Evolutionary conservation across 2,329 filamentous ascomycete genomes (phyloP), one percentile per base, ranked within the genome.

Genomic region (Scedosporium minutisporum): DNA sequence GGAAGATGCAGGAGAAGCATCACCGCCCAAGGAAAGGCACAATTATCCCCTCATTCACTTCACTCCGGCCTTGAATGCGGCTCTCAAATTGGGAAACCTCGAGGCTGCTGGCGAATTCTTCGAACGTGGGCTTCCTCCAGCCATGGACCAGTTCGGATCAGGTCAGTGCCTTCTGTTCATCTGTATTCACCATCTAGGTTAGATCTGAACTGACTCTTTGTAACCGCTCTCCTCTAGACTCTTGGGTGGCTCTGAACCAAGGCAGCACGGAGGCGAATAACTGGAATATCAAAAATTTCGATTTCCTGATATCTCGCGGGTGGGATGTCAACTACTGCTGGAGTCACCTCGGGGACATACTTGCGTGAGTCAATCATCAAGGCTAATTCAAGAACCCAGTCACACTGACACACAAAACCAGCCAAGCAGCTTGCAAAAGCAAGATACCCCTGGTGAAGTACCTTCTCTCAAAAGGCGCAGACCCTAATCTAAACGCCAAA

Each of bases 291-390:
- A 57, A 25, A 29, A 57, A 25, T n/a, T 57, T 23, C 14, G 53
- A 57, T 29, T 57, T 57, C 53, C 21, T 57, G 16, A 12, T 57
- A 16, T 57, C 53, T 4, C 53, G 53, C 12, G 53, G 53, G n/a
- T 57, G 53, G 53, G 53, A 57, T n/a, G 12, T 57, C 53, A 57
- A 57, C 53, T 57, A 57, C 53, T 27, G 23, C 21, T 57, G 53
- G 53, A 21, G 53, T 16, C 25, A 57, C 23, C 53, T 27, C 4
- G 53, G 53, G 33, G 53, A 57, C 53, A 57, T 57, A 57, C 53
- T 57, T 9, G 53, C 21, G 53, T 57, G 12, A 29, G 53, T 29
- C 18, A n/a, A n/a, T 7, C 14, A 14, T n/a, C 23, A 25, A 12
- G 53, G 1, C 33, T 38, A 38, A 10, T 6, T 12, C 10, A 12